Base-by-base conservation (phyloP, 768 basidiomycete species). In the Agaricus sinodeliciosus region DNA sequence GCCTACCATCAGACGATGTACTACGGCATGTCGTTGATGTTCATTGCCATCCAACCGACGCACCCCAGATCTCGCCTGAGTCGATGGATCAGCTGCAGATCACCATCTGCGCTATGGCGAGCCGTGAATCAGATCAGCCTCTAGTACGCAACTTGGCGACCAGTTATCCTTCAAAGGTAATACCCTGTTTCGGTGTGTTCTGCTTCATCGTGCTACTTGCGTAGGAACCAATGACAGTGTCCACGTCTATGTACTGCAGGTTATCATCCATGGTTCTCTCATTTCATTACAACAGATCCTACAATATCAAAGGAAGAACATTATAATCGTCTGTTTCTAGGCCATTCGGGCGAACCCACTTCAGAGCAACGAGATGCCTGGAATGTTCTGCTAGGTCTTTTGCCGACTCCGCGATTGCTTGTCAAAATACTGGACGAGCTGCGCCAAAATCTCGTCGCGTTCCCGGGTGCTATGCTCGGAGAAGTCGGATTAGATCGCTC, bases 261-360 rank as follows among this genome's bases (percentile, higher is more conserved):
- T 42, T 84, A 92, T 62, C 95, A 97, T 64, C 95, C 95, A 1
- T 97, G 95, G 95, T 94, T 90, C 68, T 77, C 85, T 2, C 83
- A 96, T 66, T 76, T 76, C 57, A 90, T 96, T 60, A 77, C 86
- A 27, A 60, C 78, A 50, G 64, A 59, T 44, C 61, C 67, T 12
- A 58, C 41, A 8, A 55, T 65, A 26, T 72, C 78, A 18, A 94
- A 86, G 63, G 78, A 81, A 57, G 72, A 74, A 12, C 95, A 98
- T 68, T 98, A 96, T 68, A 67, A 76, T 15, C 62, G 62, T 3
- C 75, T 97, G 34, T 87, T 96, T 60, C 72, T 87, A 8, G 53
- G 49, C 35, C 25, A 22, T 9, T 46, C 31, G 27, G 43, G 40
- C 22, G n/a, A 28, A 9, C 64, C 57, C 25, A 47, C 49, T 51